Conservation (phyloP, 1,284 basidiomycete genomes). For the Erythrobasidium hasegawianum region DNA sequence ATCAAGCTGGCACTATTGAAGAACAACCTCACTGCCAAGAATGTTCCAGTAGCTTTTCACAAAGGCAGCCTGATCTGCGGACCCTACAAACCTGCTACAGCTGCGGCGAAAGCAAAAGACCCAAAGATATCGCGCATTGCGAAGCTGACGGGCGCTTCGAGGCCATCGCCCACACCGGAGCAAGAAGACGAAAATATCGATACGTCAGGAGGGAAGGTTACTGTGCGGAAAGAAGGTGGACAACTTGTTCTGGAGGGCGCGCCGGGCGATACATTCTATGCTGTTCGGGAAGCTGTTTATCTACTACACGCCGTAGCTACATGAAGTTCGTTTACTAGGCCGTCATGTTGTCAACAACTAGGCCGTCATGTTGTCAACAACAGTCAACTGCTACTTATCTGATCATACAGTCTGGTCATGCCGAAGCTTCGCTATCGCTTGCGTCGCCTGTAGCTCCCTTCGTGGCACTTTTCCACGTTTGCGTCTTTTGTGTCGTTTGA, state of each 20-base stretch:
- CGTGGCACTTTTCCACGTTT: not conserved
- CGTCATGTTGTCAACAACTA: too few relatives aligned
- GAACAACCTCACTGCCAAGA: conserved; percentile 64
- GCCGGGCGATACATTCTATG: conserved; percentile 81
- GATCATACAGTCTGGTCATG: not conserved
- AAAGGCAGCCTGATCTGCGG: conserved; percentile 94
- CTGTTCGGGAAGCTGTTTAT: conserved; percentile 80
- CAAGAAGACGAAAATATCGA: conserved; percentile 49
- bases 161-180: conserved; percentile 31
- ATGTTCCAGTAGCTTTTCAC: conserved; percentile 56
- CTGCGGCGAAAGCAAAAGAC: conserved; percentile 20
- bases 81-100: conserved; percentile 40
- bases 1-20: conserved; percentile 83
- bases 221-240: conserved; percentile 80
- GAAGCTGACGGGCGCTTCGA: conserved; percentile 42
- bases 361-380: conserved; percentile 23
- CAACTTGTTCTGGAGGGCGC: conserved; percentile 82
- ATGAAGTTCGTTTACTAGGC: conserved; percentile 2
- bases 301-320: conserved; percentile 65
- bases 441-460: not conserved
- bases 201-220: conserved; percentile 66
- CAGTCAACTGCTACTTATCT: not conserved
- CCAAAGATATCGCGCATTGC: conserved; percentile 51
- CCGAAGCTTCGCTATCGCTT: not conserved
- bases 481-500: not conserved